Base-by-base conservation (phyloP, 805 yeast genomes). In the Cyberlindnera lachancei region DNA sequence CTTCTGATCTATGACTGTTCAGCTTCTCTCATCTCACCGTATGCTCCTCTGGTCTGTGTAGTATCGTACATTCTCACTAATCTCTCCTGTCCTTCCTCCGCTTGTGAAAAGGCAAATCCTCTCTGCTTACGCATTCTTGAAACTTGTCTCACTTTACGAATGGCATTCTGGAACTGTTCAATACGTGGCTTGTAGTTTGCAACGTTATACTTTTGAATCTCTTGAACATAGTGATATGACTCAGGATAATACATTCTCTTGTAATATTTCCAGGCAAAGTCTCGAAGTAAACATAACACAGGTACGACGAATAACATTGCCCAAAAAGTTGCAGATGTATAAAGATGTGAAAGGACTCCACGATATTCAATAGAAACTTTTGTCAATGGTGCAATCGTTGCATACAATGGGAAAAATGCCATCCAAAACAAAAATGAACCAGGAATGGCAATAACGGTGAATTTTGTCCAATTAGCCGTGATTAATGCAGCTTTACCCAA, bases 51-150 rank as follows among this genome's bases (percentile, higher is more conserved):
- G 48, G 74, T 68, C 58, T 81, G 79, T 1, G 96, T 90, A 4
- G 97, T 90, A 57, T 92, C 98, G 50, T 92, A 92, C 65, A 94
- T 85, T 49, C 97, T 73, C 30, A 92, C 80, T 39, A 92, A 73
- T 52, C 79, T 78, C 44, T 87, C 96, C 60, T 88, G 96, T 23
- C 94, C 94, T 54, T 84, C 95, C 42, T 86, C 95, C 29, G 83
- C 87, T 58, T 92, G 97, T 6, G 96, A 87, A 50, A 92, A 92
- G 2, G 99, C 99, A 66, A 85, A 92, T 6, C 99, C 99, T 60
- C 97, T 78, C 61, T 92, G 98, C 52, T 92, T 92, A 55, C 94
- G 83, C 84, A 92, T 90, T 58, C 99, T 73, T 58, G 90, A 95
- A 23, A 92, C 97, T 59, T 94, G 99, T 59, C 99, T 79, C 16